Evolutionary conservation across 805 yeast species (phyloP), one percentile per base, ranked within the genome.

Genomic region (Yarrowia deformans): DNA sequence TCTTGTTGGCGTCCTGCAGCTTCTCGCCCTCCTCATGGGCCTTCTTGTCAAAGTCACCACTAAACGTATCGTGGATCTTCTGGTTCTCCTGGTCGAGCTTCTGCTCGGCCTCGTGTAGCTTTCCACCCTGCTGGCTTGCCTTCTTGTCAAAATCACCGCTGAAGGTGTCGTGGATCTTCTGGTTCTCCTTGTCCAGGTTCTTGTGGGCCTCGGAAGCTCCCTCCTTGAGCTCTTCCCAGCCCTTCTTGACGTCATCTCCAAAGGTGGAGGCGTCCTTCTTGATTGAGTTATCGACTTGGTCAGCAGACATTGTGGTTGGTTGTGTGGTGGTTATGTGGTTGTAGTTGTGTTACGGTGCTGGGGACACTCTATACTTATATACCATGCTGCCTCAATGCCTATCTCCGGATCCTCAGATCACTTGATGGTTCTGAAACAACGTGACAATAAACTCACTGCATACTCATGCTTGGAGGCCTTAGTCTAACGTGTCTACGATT

Each of bases 111-210:
- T 34, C 40, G 9, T 54, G 39, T 7, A 64, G 48, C 66, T 37
- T 54, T 32, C 42, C 48, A 43, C 35, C 50, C 13, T 43, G 32
- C 48, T 29, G 6, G 39, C 56, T 23, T 16, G 45, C 56, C 56
- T 61, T 43, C 45, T 46, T 46, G 43, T 61, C 56, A 18, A 61
- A 45, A 23, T 61, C 67, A 9, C 63, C 29, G 29, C 29, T 23
- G 39, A 56, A 56, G 39, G 63, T 56, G 29, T 61, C 56, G 18
- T 46, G 67, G 9, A 43, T 35, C 67, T 61, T 45, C 56, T 61
- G 18, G 45, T 61, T 45, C 35, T 49, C 60, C 48, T 64, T 49
- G 49, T 49, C 12, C 32, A 64, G 37, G 10, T 64, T 54, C 37
- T 64, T 35, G n/a, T 40, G 46, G 14, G 52, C 52, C 2, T 34